These are phyloP conservation scores for Imleria badia DNA, from an alignment of 768 basidiomycete species.

Conservation along the genomic window DNA sequence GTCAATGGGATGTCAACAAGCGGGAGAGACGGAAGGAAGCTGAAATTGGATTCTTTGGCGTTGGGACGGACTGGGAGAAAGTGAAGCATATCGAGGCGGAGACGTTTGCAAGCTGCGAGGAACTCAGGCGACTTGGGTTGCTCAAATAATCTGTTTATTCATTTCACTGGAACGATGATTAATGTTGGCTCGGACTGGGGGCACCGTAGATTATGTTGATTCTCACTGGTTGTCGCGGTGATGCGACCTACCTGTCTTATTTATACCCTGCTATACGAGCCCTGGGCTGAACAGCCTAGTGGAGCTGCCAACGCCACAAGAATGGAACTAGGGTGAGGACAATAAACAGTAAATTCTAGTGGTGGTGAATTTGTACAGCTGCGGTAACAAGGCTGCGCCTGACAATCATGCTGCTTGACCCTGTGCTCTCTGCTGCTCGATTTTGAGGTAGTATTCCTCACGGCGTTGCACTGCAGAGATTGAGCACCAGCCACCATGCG, in stretches of 20 bases:
- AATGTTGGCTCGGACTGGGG: conserved; percentile 9
- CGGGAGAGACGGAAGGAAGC: conserved; percentile 71
- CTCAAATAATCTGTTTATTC: conserved; percentile 36
- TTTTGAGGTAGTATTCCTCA: conserved; percentile 84
- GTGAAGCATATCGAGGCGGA: conserved; percentile 72
- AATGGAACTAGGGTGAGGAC: conserved; percentile 10
- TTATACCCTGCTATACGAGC: conserved; percentile 27
- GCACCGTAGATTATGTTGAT: conserved; percentile 12
- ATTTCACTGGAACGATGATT: conserved; percentile 1
- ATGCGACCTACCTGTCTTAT: conserved; percentile 19
- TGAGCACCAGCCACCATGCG: conserved; percentile 13
- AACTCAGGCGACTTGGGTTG: conserved; percentile 62
- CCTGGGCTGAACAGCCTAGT: neutral
- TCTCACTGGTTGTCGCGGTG: neutral
- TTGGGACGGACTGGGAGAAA: conserved; percentile 92
- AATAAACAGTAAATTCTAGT: conserved; percentile 14
- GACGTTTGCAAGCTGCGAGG: conserved; percentile 74
- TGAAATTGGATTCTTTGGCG: conserved; percentile 84
- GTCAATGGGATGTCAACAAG: conserved; percentile 65
- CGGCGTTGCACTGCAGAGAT: conserved; percentile 66
- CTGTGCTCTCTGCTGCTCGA: conserved; percentile 57
- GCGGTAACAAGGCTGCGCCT: neutral
- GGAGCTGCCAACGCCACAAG: conserved; percentile 9
- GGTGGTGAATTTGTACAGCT: conserved; percentile 11
- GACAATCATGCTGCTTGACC: conserved; percentile 11